Base-by-base conservation (phyloP, 2,329 filamentous ascomycete species). In the Aspergillus aculeatinus region DNA sequence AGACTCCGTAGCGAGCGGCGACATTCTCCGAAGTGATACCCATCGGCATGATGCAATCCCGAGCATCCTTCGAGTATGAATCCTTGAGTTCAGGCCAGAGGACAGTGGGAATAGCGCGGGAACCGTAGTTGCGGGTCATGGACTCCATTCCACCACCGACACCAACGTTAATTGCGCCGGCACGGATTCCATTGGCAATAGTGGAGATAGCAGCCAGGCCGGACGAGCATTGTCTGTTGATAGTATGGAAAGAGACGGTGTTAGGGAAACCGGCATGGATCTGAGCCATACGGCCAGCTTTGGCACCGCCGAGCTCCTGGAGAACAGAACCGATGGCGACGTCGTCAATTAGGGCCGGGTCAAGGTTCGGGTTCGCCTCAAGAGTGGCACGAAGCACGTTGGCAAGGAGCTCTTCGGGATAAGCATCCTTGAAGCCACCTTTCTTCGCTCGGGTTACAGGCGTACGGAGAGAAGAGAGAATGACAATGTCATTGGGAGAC, bases 11-110 rank as follows among this genome's bases (percentile, higher is more conserved):
- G 51, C 92, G 80, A 67, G 82, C 79, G 0, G 93, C 91, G 0
- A 97, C 92, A 68, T 96, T 96, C 81, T 97, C 93, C 5, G 87
- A 88, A 12, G 93, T 97, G 60, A 94, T 77, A 0, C 93, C 93
- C 93, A 97, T 97, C 67, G 88, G 87, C 93, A 96, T 96, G 73
- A 97, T 86, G 74, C 93, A 96, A 74, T 96, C 93, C 48, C 84
- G 80, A 3, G 90, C 90, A 64, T 96, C 88, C 70, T 89, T 83
- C 10, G 84, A 83, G 1, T 79, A 76, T 3, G 83, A 87, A 1
- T 89, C 83, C 68, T 81, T 85, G 62, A 96, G 79, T 55, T 84
- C 87, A 0, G 89, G 87, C 91, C 92, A 96, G 11, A 92, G 77
- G 64, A 92, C 85, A 0, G 87, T 88, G 0, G 93, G 93, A 48